A percentile compares a stretch with the other conserved stretches of the same genome.
Evolutionary conservation across 2,329 filamentous ascomycete species (phyloP).

Genomic region (Alternaria atra): DNA sequence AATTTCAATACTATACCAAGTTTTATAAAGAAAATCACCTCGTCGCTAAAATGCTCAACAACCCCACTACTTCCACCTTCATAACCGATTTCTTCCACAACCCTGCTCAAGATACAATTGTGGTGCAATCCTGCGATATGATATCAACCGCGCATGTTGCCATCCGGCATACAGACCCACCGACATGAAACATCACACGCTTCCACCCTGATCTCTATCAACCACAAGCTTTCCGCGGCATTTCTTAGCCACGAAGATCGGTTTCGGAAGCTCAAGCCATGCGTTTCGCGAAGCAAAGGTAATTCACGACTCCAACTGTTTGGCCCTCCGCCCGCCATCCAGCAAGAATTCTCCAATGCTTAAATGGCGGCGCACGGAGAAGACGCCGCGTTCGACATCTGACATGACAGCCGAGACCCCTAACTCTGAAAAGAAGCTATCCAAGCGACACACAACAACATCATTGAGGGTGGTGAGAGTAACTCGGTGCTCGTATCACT

Average conservation of each 20-base stretch:
- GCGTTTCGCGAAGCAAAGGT: slow-evolving; percentile 3
- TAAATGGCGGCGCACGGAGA: neutral
- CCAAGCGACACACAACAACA: neutral
- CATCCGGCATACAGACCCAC: neutral
- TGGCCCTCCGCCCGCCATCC: neutral
- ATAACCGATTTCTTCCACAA: neutral
- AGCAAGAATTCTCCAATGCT: neutral
- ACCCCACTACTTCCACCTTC: neutral
- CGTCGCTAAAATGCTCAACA: neutral
- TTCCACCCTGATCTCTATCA: neutral
- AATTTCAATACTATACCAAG: neutral
- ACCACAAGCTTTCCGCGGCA: slow-evolving; percentile 6
- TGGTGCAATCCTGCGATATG: neutral
- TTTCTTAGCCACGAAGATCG: slow-evolving; percentile 1
- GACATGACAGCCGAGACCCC: neutral
- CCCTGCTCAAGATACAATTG: neutral
- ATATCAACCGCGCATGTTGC: neutral
- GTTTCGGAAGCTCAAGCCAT: slow-evolving; percentile 1
- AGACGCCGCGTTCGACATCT: slow-evolving; percentile 1
- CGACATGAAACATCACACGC: neutral
- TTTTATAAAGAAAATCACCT: neutral
- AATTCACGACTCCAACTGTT: slow-evolving; percentile 1
- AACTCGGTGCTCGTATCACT: neutral
- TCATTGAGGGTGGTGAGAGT: neutral
- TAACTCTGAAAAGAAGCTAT: neutral